Conservation (phyloP, 2,329 filamentous ascomycete genomes). For the Coniochaeta sp. region DNA sequence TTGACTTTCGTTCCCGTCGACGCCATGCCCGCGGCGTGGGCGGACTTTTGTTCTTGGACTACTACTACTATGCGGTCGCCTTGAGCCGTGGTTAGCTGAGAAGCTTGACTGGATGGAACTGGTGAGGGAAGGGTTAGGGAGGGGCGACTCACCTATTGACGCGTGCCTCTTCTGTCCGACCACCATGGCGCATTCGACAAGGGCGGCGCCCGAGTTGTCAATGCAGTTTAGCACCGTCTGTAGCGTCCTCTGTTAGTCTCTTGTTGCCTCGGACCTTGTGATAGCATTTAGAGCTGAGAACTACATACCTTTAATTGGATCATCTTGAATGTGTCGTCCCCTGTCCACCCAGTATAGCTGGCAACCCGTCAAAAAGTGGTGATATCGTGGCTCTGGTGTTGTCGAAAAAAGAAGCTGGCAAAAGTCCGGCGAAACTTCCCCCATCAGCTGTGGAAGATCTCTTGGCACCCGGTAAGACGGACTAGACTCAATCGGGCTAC, state of each 20-base stretch:
- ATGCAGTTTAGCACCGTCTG: slow-evolving; percentile 98
- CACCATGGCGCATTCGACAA: slow-evolving; percentile 94
- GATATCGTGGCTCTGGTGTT: neutral
- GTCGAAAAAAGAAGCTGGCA: slow-evolving; percentile 1
- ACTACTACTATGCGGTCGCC: slow-evolving; percentile 96
- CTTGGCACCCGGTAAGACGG: too few species aligned
- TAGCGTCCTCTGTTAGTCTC: slow-evolving; percentile 8
- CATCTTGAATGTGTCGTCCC: slow-evolving; percentile 52
- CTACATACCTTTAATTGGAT: slow-evolving; percentile 77
- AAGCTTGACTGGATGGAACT: too few species aligned
- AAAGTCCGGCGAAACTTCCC: neutral
- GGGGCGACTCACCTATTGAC: slow-evolving; percentile 69
- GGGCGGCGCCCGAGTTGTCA: slow-evolving; percentile 96
- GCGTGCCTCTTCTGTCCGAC: slow-evolving; percentile 85
- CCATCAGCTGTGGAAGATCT: too few species aligned
- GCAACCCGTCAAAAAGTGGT: neutral
- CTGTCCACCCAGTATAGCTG: slow-evolving; percentile 10
- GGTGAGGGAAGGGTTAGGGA: neutral
- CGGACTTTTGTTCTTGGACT: slow-evolving; percentile 90
- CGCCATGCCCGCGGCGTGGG: slow-evolving; percentile 63
- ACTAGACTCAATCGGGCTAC: neutral
- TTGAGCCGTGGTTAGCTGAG: too few species aligned
- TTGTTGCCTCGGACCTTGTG: neutral
- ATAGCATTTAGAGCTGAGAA: neutral
- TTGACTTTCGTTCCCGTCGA: slow-evolving; percentile 85